Evolutionary conservation across 768 basidiomycete species (phyloP), one percentile per base, ranked within the genome.

Genomic region (Boletales sp.): DNA sequence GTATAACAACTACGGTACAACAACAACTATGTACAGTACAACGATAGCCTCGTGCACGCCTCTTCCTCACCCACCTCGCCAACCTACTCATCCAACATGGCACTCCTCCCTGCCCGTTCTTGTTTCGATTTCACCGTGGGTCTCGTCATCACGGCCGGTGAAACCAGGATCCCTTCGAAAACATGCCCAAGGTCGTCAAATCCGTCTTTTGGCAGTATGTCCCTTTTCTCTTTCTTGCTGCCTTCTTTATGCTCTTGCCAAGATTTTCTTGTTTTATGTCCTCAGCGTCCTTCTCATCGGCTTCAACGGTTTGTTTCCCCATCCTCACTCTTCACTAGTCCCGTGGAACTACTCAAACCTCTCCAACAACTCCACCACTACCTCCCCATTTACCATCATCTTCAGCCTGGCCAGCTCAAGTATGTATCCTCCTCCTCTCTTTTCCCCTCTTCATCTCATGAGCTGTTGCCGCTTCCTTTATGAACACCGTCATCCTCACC

Each of bases 131-230:
- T 60, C 7, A 94, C 93, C 0, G 93, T 94, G 69, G 87, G 90
- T 56, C 74, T 96, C 49, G 94, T 92, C 19, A 86, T 96, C 49
- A 94, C 94, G 3, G 94, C 94, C 4, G 91, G 91, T 6, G 94
- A 96, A 68, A 92, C 92, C 0, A 82, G 76, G 62, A 91, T 66
- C 94, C 94, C 1, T 81, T 88, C 1, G 80, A 78, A 55, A 91
- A 90, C 55, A 90, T 96, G 83, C 93, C 92, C 5, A 72, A 80
- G 32, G 84, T 94, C 18, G 90, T 95, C 48, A 90, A 91, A 65
- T 82, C 87, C 60, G 92, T 94, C 2, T 94, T 94, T 65, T 94
- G 89, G 86, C 77, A 89, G 88, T 83, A 49, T 34, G 63, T 4
- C 6, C 2, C 12, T 30, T 18, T 30, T n/a, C 5, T 2, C 4